Conservation (phyloP, 805 yeast species). For the Metschnikowia proteae region DNA sequence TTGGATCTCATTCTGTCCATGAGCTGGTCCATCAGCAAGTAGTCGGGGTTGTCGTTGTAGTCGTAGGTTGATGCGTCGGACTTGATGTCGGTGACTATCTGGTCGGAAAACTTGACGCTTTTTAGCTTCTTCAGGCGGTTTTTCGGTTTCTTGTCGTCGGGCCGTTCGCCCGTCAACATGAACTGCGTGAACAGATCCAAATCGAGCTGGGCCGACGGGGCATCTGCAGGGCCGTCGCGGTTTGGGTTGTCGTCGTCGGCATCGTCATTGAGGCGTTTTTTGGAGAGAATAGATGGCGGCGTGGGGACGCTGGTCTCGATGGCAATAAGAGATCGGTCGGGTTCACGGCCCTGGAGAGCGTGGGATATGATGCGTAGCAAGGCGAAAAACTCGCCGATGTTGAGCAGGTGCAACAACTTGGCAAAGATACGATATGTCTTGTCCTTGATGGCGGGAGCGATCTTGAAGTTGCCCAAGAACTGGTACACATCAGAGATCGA, state of each 20-base stretch:
- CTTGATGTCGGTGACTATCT: slow-evolving; percentile 48
- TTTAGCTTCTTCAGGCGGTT: slow-evolving; percentile 46
- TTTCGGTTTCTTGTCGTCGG: slow-evolving; percentile 41
- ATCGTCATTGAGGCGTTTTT: slow-evolving; percentile 51
- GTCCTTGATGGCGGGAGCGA: slow-evolving; percentile 49
- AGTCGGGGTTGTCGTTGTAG: slow-evolving; percentile 43
- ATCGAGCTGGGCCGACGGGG: slow-evolving; percentile 48
- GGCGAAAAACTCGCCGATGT: slow-evolving; percentile 90
- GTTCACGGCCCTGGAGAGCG: slow-evolving; percentile 51
- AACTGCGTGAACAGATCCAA: slow-evolving; percentile 83
- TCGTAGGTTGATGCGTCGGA: slow-evolving; percentile 13
- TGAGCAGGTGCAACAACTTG: slow-evolving; percentile 54
- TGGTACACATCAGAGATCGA: slow-evolving; percentile 72
- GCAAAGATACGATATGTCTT: slow-evolving; percentile 50
- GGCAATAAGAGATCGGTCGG: slow-evolving; percentile 51
- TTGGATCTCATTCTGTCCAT: slow-evolving; percentile 40
- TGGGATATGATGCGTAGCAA: slow-evolving; percentile 77
- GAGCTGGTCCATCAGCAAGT: slow-evolving; percentile 70
- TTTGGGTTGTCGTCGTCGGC: slow-evolving; percentile 23
- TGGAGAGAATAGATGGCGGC: slow-evolving; percentile 74
- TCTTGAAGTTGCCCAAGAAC: slow-evolving; percentile 73
- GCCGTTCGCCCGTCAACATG: slow-evolving; percentile 75
- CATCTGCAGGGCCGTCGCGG: slow-evolving; percentile 9
- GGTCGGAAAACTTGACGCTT: slow-evolving; percentile 71
- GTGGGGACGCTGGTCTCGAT: slow-evolving; percentile 63